phyloP scores from a whole-genome alignment of 805 yeast species.

The Debaryomyces tyrocola region DNA sequence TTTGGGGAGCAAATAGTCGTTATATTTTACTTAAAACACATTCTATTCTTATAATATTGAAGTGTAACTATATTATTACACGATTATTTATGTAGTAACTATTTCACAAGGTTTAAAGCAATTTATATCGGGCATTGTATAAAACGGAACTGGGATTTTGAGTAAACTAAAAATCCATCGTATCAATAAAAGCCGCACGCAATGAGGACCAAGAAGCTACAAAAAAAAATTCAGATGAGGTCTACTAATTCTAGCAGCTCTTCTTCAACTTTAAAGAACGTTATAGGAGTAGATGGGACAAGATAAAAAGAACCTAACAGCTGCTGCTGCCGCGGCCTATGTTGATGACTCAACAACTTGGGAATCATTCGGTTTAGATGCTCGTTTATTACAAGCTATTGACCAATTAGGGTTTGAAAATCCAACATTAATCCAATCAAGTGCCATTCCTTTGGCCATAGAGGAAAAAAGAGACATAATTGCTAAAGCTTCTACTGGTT shows the following conservation, averaged over 20 bases:
- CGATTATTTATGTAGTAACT: too few species aligned
- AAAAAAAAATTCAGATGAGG: slow-evolving; percentile 6
- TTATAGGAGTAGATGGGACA: slow-evolving; percentile 1
- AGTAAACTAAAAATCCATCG: not conserved
- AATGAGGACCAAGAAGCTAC: not conserved
- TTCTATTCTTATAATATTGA: too few species aligned
- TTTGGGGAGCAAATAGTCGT: too few species aligned
- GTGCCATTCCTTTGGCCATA: slow-evolving; percentile 88
- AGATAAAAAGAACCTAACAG: slow-evolving; percentile 7
- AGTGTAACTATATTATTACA: too few species aligned
- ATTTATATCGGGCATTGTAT: not conserved
- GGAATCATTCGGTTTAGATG: slow-evolving; percentile 76
- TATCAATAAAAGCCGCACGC: slow-evolving; percentile 2
- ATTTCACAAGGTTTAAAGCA: too few species aligned
- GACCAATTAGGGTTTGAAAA: slow-evolving; percentile 74
- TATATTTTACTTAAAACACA: too few species aligned
- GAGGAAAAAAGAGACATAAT: slow-evolving; percentile 89
- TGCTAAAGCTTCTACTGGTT: slow-evolving; percentile 93
- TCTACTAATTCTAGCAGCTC: not conserved
- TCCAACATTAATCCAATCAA: slow-evolving; percentile 89
- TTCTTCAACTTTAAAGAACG: not conserved
- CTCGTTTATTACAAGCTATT: slow-evolving; percentile 81
- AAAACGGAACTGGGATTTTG: not conserved
- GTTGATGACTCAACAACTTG: slow-evolving; percentile 71
- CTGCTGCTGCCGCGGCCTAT: slow-evolving; percentile 65